These are phyloP conservation scores for Ensete ventricosum DNA, from an alignment of 176 grass and related monocot species.

Conservation along the genomic window DNA sequence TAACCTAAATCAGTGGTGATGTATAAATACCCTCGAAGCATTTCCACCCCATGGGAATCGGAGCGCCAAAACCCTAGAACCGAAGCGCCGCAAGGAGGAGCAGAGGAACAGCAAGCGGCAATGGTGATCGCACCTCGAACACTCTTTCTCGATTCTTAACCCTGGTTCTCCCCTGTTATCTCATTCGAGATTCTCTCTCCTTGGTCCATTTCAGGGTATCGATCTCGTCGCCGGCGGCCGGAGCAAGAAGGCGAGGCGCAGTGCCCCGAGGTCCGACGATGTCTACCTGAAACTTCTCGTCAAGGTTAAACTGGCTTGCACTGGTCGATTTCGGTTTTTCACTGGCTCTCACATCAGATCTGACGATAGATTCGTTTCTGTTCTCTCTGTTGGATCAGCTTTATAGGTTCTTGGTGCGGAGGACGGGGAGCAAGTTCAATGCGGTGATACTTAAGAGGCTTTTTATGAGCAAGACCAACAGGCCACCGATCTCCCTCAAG, in stretches of 20 bases:
- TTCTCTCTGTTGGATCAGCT: slow-evolving; percentile 1
- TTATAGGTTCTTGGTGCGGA: slow-evolving; percentile 22
- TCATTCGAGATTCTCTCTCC: neutral
- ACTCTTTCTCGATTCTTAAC: neutral
- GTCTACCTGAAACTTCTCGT: slow-evolving; percentile 25
- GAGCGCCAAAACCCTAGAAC: slow-evolving; percentile 2
- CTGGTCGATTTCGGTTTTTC: neutral
- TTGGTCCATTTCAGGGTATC: slow-evolving; percentile 19
- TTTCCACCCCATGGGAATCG: too few relatives aligned
- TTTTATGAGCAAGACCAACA: slow-evolving; percentile 25
- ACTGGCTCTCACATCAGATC: neutral
- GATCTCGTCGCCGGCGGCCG: slow-evolving; percentile 22
- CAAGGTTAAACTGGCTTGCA: slow-evolving; percentile 6
- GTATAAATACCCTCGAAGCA: neutral
- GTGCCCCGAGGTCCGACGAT: slow-evolving; percentile 16
- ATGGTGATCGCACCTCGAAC: neutral
- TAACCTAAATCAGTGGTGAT: neutral
- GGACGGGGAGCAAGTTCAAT: slow-evolving; percentile 20
- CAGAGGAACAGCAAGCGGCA: neutral
- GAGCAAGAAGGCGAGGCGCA: slow-evolving; percentile 22
- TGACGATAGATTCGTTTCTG: neutral
- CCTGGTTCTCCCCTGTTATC: neutral
- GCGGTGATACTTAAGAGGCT: slow-evolving; percentile 19
- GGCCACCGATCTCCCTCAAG: slow-evolving; percentile 18
- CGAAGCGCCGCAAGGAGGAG: neutral